A percentile compares a stretch with the other conserved stretches of the same genome.
phyloP scores from a whole-genome alignment of 2,329 filamentous ascomycete species.

The Arthrobotrys musiformis region DNA sequence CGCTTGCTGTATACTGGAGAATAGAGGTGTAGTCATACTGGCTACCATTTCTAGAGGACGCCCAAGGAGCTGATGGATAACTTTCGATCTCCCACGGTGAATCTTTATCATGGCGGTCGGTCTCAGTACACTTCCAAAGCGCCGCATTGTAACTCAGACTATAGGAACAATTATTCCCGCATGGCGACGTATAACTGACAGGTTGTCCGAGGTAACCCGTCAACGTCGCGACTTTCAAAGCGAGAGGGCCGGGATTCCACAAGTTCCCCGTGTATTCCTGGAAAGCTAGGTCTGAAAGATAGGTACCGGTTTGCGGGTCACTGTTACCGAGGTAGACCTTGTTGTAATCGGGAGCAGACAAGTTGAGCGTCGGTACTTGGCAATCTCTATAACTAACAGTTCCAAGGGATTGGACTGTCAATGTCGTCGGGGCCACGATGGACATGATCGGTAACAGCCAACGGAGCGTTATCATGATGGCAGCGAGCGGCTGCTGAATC shows the following conservation, averaged over 20 bases:
- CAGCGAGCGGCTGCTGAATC: slow-evolving; percentile 36
- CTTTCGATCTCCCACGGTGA: slow-evolving; percentile 40
- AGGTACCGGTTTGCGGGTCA: neutral
- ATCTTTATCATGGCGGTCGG: slow-evolving; percentile 11
- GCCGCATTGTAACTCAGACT: slow-evolving; percentile 26
- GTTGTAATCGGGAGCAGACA: neutral
- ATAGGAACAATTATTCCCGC: slow-evolving; percentile 52
- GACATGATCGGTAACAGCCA: slow-evolving; percentile 52
- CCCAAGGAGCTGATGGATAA: slow-evolving; percentile 24
- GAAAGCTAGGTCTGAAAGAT: slow-evolving; percentile 28
- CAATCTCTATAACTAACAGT: slow-evolving; percentile 5
- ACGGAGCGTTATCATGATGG: slow-evolving; percentile 37
- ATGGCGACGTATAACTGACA: slow-evolving; percentile 28
- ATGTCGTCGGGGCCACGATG: slow-evolving; percentile 43
- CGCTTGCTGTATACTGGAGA: neutral
- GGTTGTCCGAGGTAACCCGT: slow-evolving; percentile 38
- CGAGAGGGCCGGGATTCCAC: slow-evolving; percentile 24
- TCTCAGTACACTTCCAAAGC: slow-evolving; percentile 37
- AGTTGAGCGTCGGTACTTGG: slow-evolving; percentile 37
- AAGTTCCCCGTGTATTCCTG: slow-evolving; percentile 29
- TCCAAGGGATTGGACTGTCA: slow-evolving; percentile 36
- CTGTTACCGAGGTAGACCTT: neutral
- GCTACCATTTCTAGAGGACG: neutral
- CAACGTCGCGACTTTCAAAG: slow-evolving; percentile 34
- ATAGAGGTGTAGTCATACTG: slow-evolving; percentile 22